Conservation (phyloP, 2,329 filamentous ascomycete species). For the Calonectria pseudoreteaudii region DNA sequence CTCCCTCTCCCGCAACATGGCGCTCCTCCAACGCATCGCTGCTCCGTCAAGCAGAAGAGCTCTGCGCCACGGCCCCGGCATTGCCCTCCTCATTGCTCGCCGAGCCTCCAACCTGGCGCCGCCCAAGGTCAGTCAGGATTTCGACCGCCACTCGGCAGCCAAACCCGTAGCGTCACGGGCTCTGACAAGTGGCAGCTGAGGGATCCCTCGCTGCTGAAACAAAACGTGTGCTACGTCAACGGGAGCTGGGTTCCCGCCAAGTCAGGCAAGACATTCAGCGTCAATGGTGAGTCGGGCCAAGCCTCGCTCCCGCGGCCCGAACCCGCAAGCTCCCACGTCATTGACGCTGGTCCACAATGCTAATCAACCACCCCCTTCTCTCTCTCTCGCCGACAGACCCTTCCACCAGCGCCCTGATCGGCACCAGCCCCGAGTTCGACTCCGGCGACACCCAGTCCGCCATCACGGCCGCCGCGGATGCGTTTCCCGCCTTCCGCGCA, state of each 20-base stretch:
- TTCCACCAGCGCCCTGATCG: slow-evolving; percentile 83
- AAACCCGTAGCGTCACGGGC: background rate
- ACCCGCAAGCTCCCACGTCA: background rate
- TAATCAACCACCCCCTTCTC: slow-evolving; percentile 22
- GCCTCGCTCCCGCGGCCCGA: background rate
- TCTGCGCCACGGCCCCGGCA: slow-evolving; percentile 46
- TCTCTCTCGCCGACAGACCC: slow-evolving; percentile 69
- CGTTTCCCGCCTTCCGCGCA: slow-evolving; percentile 77
- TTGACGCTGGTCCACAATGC: background rate
- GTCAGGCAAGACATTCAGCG: slow-evolving; percentile 92
- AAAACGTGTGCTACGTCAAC: slow-evolving; percentile 86
- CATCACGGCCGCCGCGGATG: slow-evolving; percentile 84
- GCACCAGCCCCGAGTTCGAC: slow-evolving; percentile 86
- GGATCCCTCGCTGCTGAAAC: slow-evolving; percentile 85
- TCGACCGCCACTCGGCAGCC: background rate
- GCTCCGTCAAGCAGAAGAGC: slow-evolving; percentile 42
- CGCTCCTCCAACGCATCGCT: slow-evolving; percentile 46
- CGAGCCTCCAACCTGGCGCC: slow-evolving; percentile 62
- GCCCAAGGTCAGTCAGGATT: slow-evolving; percentile 50
- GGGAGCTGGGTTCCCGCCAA: slow-evolving; percentile 90
- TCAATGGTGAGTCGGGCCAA: slow-evolving; percentile 66
- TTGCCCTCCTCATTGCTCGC: slow-evolving; percentile 46
- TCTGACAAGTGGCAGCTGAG: slow-evolving; percentile 67
- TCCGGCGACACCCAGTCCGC: slow-evolving; percentile 81
- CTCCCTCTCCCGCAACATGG: slow-evolving; percentile 38